Base-by-base conservation (phyloP, 2,329 filamentous ascomycete species). In the Phaeosphaeria sp. region DNA sequence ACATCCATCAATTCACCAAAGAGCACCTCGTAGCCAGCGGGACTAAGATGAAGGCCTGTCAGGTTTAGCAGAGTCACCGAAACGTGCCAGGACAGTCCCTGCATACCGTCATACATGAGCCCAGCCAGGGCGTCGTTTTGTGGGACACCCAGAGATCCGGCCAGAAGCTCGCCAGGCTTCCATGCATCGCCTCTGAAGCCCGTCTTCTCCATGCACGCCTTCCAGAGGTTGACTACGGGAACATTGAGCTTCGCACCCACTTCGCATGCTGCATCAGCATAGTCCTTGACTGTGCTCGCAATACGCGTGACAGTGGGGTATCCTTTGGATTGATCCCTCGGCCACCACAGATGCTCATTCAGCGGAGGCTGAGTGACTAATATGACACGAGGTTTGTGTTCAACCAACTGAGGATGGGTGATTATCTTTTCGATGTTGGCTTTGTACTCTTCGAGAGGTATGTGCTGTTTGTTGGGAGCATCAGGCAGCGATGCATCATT, bases 281-380 rank as follows among this genome's bases (percentile, higher is more conserved):
- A 97, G 76, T 73, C 82, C 76, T 80, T 91, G 69, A 82, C 89
- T 77, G 77, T 82, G 68, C 77, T 86, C 68, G 77, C 91, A 74
- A 81, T 91, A 81, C 80, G 84, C 21, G 78, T 72, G 25, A 74
- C 72, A 61, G 67, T 68, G 39, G 62, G 57, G 53, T 72, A 75
- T 53, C 75, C 78, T 50, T 63, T 80, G 47, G 57, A 69, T 57
- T 74, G 73, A 81, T 81, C 65, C 40, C 68, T 61, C 81, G 82
- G 9, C 85, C 85, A 59, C 79, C 86, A 78, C 59, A 88, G 85
- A 74, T 92, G 88, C 78, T 96, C 89, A 68, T 97, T 90, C 50
- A 96, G 78, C 0, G 93, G 93, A 1, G 93, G 91, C 24, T 94
- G 92, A 0, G 92, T 90, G 48, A 97, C 83, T 6, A 98, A 80